Conservation (phyloP, 2,329 filamentous ascomycete genomes). For the Emydomyces testavorans region DNA sequence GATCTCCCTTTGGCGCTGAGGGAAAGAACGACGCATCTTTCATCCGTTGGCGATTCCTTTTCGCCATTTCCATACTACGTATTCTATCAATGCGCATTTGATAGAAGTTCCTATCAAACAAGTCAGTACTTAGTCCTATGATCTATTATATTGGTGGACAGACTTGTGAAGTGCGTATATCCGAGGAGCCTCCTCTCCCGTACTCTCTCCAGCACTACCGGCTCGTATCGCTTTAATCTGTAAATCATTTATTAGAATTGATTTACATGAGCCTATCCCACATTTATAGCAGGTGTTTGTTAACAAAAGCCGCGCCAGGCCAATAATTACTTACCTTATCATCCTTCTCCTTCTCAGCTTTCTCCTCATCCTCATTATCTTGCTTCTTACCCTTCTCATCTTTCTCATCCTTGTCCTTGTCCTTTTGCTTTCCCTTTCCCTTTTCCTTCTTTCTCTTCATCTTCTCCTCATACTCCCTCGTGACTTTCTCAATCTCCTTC, state of each 20-base stretch:
- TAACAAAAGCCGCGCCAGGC: not conserved
- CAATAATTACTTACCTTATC: constrained; percentile 38
- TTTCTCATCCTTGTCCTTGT: constrained; percentile 41
- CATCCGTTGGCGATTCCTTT: constrained; percentile 67
- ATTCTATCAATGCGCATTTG: constrained; percentile 72
- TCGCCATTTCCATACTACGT: constrained; percentile 65
- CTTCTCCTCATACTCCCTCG: constrained; percentile 59
- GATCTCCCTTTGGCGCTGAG: constrained; percentile 58
- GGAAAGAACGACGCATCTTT: constrained; percentile 73
- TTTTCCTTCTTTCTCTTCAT: constrained; percentile 58
- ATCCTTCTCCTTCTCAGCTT: constrained; percentile 37
- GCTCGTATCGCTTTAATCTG: constrained; percentile 41
- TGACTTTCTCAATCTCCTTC: constrained; percentile 38
- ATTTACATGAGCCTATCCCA: not conserved
- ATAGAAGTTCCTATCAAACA: constrained; percentile 58
- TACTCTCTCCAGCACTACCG: constrained; percentile 25
- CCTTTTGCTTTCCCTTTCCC: constrained; percentile 39
- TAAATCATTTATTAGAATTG: not conserved
- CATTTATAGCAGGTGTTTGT: too few relatives aligned
- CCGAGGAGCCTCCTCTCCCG: constrained; percentile 57
- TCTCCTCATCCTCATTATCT: constrained; percentile 31
- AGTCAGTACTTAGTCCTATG: not conserved
- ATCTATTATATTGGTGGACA: constrained; percentile 7
- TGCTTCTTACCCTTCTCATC: constrained; percentile 38
- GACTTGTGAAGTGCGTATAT: constrained; percentile 78